These are phyloP conservation scores for Pichia gijzeniarum DNA, from an alignment of 805 yeast species.

Conservation along the genomic window DNA sequence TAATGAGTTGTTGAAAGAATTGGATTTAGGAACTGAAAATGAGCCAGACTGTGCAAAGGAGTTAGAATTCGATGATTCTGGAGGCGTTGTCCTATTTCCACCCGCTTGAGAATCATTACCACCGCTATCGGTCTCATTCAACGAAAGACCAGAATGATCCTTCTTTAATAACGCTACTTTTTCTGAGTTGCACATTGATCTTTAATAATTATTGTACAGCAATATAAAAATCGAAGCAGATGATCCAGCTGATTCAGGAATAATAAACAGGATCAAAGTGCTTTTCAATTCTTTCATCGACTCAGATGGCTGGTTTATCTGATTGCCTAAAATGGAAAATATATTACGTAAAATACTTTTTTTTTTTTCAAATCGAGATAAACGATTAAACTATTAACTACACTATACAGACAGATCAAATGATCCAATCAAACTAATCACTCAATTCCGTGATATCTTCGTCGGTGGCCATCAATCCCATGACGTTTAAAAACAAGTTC, in stretches of 20 bases:
- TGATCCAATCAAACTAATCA: not conserved
- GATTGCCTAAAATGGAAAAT: not conserved
- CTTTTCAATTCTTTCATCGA: not conserved
- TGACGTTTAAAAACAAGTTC: constrained; percentile 88
- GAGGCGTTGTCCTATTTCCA: no score
- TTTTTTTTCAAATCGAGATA: not conserved
- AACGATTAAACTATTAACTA: no score
- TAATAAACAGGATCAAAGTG: no score
- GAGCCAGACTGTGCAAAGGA: no score
- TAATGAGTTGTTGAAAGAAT: no score
- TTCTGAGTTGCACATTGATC: not conserved
- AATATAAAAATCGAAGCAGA: no score
- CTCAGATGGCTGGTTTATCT: not conserved
- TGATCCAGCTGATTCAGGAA: no score
- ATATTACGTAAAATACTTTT: not conserved
- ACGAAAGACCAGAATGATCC: not conserved
- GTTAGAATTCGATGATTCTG: no score
- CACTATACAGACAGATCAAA: not conserved
- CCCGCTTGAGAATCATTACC: no score
- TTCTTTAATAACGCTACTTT: not conserved
- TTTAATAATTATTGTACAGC: no score
- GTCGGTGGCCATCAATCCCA: constrained; percentile 92
- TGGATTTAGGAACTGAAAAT: no score
- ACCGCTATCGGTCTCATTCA: not conserved
- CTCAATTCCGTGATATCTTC: constrained; percentile 75